Conservation (phyloP, 176 grass and related monocot genomes). For the Hyparrhenia diplandra region DNA sequence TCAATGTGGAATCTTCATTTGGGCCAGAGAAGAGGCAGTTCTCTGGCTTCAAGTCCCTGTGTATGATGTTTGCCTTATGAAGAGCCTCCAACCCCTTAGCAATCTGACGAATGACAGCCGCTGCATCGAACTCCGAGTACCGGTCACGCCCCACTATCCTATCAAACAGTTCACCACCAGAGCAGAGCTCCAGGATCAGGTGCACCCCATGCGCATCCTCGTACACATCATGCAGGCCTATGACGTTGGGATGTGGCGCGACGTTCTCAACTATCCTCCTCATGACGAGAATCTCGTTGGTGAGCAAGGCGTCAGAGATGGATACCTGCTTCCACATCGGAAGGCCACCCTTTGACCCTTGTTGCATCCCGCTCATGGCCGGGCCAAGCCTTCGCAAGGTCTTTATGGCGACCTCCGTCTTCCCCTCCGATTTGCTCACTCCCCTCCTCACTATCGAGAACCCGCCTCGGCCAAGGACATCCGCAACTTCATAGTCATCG, state of each 20-base stretch:
- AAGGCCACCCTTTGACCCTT: constrained; percentile 31
- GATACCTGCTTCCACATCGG: constrained; percentile 61
- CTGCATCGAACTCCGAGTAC: constrained; percentile 61
- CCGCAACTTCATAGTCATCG: constrained; percentile 55
- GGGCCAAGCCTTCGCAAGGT: constrained; percentile 56
- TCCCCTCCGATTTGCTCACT: constrained; percentile 46
- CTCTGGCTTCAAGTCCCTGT: constrained; percentile 65
- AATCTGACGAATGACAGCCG: constrained; percentile 45
- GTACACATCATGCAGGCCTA: constrained; percentile 59
- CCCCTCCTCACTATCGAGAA: constrained; percentile 71
- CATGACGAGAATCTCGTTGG: constrained; percentile 70
- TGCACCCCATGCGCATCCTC: constrained; percentile 50
- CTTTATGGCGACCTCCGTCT: constrained; percentile 56
- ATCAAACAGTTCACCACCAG: constrained; percentile 59
- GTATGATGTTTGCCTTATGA: constrained; percentile 56
- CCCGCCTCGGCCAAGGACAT: constrained; percentile 55
- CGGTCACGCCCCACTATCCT: constrained; percentile 38
- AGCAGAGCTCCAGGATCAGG: constrained; percentile 64
- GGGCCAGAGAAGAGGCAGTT: constrained; percentile 59
- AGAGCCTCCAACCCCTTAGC: constrained; percentile 55
- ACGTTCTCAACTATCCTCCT: constrained; percentile 69
- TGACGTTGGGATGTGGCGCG: constrained; percentile 56
- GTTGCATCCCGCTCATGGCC: constrained; percentile 9
- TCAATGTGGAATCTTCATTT: constrained; percentile 39
- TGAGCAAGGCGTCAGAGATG: constrained; percentile 63